Base-by-base conservation (phyloP, 805 yeast genomes). In the Ogataea pignaliae region DNA sequence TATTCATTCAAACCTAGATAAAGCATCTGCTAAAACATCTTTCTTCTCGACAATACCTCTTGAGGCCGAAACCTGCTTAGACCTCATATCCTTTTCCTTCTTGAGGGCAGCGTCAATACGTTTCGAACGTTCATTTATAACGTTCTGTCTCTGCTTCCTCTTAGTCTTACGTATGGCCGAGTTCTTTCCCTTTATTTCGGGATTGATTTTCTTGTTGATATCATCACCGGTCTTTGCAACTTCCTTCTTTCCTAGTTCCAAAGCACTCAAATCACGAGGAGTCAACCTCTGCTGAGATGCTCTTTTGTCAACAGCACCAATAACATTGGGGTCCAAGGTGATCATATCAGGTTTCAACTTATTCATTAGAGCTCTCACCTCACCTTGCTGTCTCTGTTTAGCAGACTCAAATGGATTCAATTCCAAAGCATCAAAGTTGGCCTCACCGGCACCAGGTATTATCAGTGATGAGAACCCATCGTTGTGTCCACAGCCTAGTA, bases 371-470 rank as follows among this genome's bases (percentile, higher is more conserved):
- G 84, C 67, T 60, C 91, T 80, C 32, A 93, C 96, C 72, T 93
- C 99, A 37, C 78, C 75, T 68, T 91, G 91, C 66, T 91, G 96
- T 72, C 98, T 83, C 69, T 90, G 97, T 62, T 87, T 84, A 43
- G 86, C 80, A 10, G 96, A 79, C 65, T 88, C 96, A 68, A 75
- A 93, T 50, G 99, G 99, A 64, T 93, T 93, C 57, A 81, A 66
- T 67, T 93, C 99, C 63, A 89, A 66, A 3, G 98, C 89, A 70
- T 93, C 99, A 64, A 79, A 89, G 68, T 93, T 93, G 49, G 99
- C 97, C 69, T 93, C 99, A 71, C 99, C 99, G 35, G 97, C 73
- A 21, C 99, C 99, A 34, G 99, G 99, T 46, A 93, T 75, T 53
- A 93, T 84, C 47, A 93, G 54, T n/a, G 93, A 82, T n/a, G 83